Conservation (phyloP, 805 yeast genomes). For the Spathaspora hagerdaliae region DNA sequence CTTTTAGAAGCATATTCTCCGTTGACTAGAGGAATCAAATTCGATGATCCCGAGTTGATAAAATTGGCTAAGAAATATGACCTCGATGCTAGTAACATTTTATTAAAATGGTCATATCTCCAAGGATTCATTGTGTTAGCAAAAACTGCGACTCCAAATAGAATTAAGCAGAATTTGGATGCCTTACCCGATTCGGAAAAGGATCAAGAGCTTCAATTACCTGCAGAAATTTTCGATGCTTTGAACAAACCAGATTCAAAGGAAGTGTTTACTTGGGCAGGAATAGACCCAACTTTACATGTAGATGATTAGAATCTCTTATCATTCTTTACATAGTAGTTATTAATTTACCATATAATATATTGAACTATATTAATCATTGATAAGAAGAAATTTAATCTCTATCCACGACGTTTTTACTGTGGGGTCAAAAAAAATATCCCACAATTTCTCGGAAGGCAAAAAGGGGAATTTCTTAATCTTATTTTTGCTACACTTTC, state of each 20-base stretch:
- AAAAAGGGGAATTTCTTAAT: background rate
- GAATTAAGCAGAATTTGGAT: constrained; percentile 54
- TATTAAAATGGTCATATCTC: constrained; percentile 69
- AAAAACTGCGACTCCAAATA: constrained; percentile 50
- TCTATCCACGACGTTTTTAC: too few relatives aligned
- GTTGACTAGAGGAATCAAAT: constrained; percentile 57
- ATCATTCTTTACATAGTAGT: too few relatives aligned
- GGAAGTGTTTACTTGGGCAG: constrained; percentile 29
- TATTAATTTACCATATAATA: too few relatives aligned
- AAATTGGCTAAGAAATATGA: constrained; percentile 47
- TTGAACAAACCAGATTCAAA: constrained; percentile 36
- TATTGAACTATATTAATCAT: too few relatives aligned
- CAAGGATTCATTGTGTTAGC: constrained; percentile 72
- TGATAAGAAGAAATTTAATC: too few relatives aligned
- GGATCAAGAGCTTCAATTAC: constrained; percentile 57
- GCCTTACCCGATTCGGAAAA: constrained; percentile 51
- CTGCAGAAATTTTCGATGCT: constrained; percentile 28
- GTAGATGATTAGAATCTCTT: background rate
- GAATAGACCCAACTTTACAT: constrained; percentile 26
- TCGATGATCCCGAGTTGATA: constrained; percentile 50
- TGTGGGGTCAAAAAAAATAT: too few relatives aligned
- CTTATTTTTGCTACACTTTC: background rate
- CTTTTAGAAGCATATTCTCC: constrained; percentile 79
- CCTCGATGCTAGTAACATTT: constrained; percentile 55
- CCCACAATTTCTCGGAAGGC: too few relatives aligned